A percentile compares a stretch with the other conserved stretches of the same genome.
phyloP scores from a whole-genome alignment of 495 filamentous ascomycete species.

The Lentithecium fluviatile region DNA sequence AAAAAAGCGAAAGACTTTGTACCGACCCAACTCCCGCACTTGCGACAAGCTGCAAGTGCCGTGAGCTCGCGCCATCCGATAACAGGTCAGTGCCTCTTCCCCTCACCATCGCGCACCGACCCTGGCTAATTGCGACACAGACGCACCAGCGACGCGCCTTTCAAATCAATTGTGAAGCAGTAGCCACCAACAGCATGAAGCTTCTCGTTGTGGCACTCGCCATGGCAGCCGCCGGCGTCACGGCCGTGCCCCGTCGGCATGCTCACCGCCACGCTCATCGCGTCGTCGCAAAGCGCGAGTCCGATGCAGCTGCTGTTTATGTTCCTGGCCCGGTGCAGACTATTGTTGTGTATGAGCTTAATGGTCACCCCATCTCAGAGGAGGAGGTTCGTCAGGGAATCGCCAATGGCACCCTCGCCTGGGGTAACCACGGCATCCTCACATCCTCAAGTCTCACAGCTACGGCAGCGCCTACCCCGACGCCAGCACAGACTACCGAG shows the following conservation, averaged over 20 bases:
- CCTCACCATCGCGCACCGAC: too few species aligned
- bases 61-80: too few species aligned
- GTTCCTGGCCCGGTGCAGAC: slow-evolving; percentile 37
- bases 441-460: slow-evolving; percentile 1
- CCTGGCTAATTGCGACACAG: too few species aligned
- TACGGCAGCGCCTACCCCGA: not conserved
- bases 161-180: too few species aligned
- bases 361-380: slow-evolving; percentile 41
- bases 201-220: not conserved
- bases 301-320: slow-evolving; percentile 22
- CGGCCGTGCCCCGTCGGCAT: slow-evolving; percentile 14
- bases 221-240: slow-evolving; percentile 4
- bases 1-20: too few species aligned
- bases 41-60: too few species aligned
- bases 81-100: too few species aligned
- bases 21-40: too few species aligned
- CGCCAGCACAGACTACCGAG: not conserved
- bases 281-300: slow-evolving; percentile 33
- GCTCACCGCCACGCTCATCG: slow-evolving; percentile 41
- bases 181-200: too few species aligned
- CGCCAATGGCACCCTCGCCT: slow-evolving; percentile 42
- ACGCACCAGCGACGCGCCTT: too few species aligned
- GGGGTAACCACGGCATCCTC: slow-evolving; percentile 32
- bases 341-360: slow-evolving; percentile 40
- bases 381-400: slow-evolving; percentile 41